phyloP scores from a whole-genome alignment of 2,329 filamentous ascomycete genomes.

The Pestalotiopsis sp. region DNA sequence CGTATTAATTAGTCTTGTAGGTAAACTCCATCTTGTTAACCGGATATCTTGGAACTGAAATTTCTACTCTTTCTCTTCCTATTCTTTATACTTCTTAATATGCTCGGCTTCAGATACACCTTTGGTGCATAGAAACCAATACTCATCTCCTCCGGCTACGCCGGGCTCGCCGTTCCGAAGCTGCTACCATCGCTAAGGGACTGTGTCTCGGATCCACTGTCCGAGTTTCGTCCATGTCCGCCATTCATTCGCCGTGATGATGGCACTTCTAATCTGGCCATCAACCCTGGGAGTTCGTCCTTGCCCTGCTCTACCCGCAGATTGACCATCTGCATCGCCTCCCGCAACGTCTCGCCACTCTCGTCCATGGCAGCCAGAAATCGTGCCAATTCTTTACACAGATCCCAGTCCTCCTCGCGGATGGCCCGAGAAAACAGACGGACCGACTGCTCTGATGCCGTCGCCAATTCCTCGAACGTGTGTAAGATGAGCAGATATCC shows the following conservation, averaged over 20 bases:
- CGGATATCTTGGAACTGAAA: no score
- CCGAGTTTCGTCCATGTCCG: slow-evolving; percentile 29
- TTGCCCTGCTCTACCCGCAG: slow-evolving; percentile 35
- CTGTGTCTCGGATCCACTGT: slow-evolving; percentile 29
- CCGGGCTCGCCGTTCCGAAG: slow-evolving; percentile 29
- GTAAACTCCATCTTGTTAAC: no score
- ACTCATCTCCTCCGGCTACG: slow-evolving; percentile 14
- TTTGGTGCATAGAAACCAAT: background rate
- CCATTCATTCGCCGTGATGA: slow-evolving; percentile 26
- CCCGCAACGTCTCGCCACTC: slow-evolving; percentile 74
- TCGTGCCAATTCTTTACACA: slow-evolving; percentile 92
- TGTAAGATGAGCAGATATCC: slow-evolving; percentile 96
- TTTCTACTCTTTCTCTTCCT: background rate
- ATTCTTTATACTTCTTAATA: background rate
- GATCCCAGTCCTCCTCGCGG: slow-evolving; percentile 85
- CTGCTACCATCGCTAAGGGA: slow-evolving; percentile 31
- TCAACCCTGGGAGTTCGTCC: slow-evolving; percentile 27
- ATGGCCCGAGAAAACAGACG: slow-evolving; percentile 80
- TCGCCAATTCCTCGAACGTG: slow-evolving; percentile 69
- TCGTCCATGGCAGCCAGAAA: slow-evolving; percentile 93
- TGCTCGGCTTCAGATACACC: background rate
- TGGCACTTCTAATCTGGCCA: slow-evolving; percentile 32
- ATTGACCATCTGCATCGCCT: slow-evolving; percentile 67
- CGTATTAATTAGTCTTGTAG: no score
- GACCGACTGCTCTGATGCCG: slow-evolving; percentile 75